Evolutionary conservation across 176 grass and related monocot genomes (phyloP).

Genomic region (Elaeis guineensis): DNA sequence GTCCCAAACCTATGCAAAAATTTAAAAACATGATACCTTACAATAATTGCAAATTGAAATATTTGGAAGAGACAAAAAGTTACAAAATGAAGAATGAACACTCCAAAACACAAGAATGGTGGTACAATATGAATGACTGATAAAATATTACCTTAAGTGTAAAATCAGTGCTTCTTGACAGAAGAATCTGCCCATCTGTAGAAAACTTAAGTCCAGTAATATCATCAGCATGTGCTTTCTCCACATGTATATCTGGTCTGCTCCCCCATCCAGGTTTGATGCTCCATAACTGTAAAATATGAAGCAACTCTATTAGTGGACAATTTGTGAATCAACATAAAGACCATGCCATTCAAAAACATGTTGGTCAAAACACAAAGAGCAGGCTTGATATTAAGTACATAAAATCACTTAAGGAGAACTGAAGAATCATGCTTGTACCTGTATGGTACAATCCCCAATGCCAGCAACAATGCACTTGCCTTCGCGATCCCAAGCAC

Average conservation of each 20-base stretch:
- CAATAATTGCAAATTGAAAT: too few relatives aligned
- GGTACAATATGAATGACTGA: too few relatives aligned
- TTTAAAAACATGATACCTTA: neutral
- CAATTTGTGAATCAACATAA: too few relatives aligned
- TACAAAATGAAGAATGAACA: too few relatives aligned
- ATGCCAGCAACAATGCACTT: conserved; percentile 81
- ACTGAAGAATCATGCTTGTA: conserved; percentile 2
- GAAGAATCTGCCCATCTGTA: conserved; percentile 80
- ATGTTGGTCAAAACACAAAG: neutral
- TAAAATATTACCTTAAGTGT: conserved; percentile 66
- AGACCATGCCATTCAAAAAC: too few relatives aligned
- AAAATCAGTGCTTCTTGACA: conserved; percentile 93
- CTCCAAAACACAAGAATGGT: too few relatives aligned
- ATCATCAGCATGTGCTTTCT: conserved; percentile 77
- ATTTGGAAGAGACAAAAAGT: too few relatives aligned
- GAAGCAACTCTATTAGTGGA: neutral
- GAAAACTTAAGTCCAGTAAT: conserved; percentile 94
- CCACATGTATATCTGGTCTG: conserved; percentile 88
- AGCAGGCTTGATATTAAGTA: neutral
- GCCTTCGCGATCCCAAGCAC: conserved; percentile 92
- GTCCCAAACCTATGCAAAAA: conserved; percentile 75
- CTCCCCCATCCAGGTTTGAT: conserved; percentile 98
- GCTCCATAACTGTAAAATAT: conserved; percentile 62
- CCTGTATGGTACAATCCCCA: conserved; percentile 95
- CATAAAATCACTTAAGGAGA: too few relatives aligned